Evolutionary conservation across 345 rosid species (phyloP), one percentile per base, ranked within the genome.

Genomic region (Acer saccharum): DNA sequence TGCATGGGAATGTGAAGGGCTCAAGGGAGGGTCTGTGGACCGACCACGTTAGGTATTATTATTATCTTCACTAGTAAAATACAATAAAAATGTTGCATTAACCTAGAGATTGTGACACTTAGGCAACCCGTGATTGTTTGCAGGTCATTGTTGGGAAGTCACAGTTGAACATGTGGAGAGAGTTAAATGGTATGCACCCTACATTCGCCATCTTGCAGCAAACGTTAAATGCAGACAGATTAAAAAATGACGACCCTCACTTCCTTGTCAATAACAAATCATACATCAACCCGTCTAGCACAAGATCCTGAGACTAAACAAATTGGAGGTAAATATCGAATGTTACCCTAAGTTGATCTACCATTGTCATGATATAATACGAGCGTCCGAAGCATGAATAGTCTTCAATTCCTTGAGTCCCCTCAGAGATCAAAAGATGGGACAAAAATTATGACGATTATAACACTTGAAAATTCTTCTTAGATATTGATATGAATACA

Each of bases 171-270:
- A 85, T 75, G 78, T 95, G 67, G 96, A 93, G 86, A 92, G 90
- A 78, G 99, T 95, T 74, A 93, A 95, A 86, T 93, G 98, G 98
- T 92, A 95, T 10, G 97, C 94, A 10, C 98, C 99, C 2, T 93
- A 92, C 74, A 84, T 95, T 72, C 96, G 93, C 86, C 99, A 93
- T 88, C 88, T 95, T 43, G 98, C 93, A 7, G 94, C 90, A 2
- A 98, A 95, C 74, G 88, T 95, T 44, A 82, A 86, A 85, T 95
- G 98, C 89, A 82, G 75, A 75, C 80, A 68, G 66, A 41, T 81
- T 62, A 72, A 63, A 13, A 62, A 27, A 27, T 27, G 58, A 69
- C 74, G 23, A 32, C 46, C 6, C 25, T 21, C 18, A n/a, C 20
- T 65, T n/a, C n/a, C n/a, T n/a, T 23, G 10, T 46, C 5, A 27